phyloP scores from a whole-genome alignment of 2,329 filamentous ascomycete genomes.

The Plenodomus lindquistii region DNA sequence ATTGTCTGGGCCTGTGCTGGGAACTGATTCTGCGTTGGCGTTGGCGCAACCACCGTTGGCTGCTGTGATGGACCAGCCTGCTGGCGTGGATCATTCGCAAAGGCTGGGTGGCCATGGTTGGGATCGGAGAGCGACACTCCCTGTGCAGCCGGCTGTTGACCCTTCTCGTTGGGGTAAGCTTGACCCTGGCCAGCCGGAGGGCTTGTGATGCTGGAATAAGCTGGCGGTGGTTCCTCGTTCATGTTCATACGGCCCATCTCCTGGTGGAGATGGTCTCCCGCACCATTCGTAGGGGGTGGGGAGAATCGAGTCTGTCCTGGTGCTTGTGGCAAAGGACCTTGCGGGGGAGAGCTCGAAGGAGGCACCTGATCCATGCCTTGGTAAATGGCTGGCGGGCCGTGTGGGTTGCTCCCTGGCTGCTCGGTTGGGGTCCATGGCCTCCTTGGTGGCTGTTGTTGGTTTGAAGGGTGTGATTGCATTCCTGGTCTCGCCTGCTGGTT shows the following conservation, averaged over 20 bases:
- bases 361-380: slow-evolving; percentile 76
- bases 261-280: slow-evolving; percentile 70
- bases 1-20: slow-evolving; percentile 27
- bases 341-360: slow-evolving; percentile 46
- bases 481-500: slow-evolving; percentile 51
- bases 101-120: slow-evolving; percentile 76
- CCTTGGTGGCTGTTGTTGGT: slow-evolving; percentile 49
- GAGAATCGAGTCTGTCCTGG: slow-evolving; percentile 23
- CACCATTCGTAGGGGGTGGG: slow-evolving; percentile 32
- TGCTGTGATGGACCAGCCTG: slow-evolving; percentile 50
- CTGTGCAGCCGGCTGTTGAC: slow-evolving; percentile 45
- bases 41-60: slow-evolving; percentile 34
- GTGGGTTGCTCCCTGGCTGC: slow-evolving; percentile 79
- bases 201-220: slow-evolving; percentile 76
- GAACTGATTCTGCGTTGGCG: slow-evolving; percentile 33
- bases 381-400: slow-evolving; percentile 89
- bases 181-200: slow-evolving; percentile 49
- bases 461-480: slow-evolving; percentile 51
- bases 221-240: slow-evolving; percentile 85
- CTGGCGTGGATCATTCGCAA: slow-evolving; percentile 77
- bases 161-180: slow-evolving; percentile 79
- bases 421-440: slow-evolving; percentile 97
- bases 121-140: slow-evolving; percentile 42
- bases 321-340: slow-evolving; percentile 36
- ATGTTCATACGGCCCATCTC: slow-evolving; percentile 84